Base-by-base conservation (phyloP, 139 green algal genomes). In the Dunaliella primolecta region DNA sequence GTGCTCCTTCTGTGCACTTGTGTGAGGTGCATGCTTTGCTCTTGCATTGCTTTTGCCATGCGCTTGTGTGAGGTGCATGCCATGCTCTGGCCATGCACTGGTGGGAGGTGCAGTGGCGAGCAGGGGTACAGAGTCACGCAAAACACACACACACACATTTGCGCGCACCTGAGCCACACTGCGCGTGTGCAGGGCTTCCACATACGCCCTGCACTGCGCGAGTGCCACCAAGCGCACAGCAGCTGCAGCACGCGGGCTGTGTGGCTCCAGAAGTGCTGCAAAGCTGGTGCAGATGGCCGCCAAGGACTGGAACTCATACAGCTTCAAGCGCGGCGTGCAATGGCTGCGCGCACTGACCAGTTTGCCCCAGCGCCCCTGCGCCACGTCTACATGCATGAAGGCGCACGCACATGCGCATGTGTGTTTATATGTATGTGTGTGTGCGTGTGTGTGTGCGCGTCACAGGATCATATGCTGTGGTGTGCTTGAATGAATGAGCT, bases 321-420 rank as follows among this genome's bases (percentile, higher is more conserved):
- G 86, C 80, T 88, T 90, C 75, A 95, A 86, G 7, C 92, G 88
- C 27, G 91, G 55, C 36, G 84, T 64, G 0, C 75, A 31, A 2
- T 34, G 24, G 0, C 38, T 86, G 31, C 94, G 84, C 1, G 88
- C 88, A 2, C 56, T 79, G 34, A 98, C 86, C 85, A 98, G 89
- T 86, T 94, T 95, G 20, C 90, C 90, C 91, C 92, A 97, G 7
- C 95, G 89, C 24, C 86, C 87, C 31, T 93, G 88, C 0, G 89
- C 92, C 31, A 92, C 93, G 76, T 97, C 94, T 7, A 85, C 91
- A 3, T 64, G 46, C 15, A 15, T 64, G 46, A 25, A 15, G 7
- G 46, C 15, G 46, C 15, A 15, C 15, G 46, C 15, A 15, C 89
- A 91, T 32, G 77, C 2, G 37, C 64, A 34, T 82, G 77, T 70